Evolutionary conservation across 2,329 filamentous ascomycete species (phyloP), one percentile per base, ranked within the genome.

Genomic region (Aspergillus quadricinctus): DNA sequence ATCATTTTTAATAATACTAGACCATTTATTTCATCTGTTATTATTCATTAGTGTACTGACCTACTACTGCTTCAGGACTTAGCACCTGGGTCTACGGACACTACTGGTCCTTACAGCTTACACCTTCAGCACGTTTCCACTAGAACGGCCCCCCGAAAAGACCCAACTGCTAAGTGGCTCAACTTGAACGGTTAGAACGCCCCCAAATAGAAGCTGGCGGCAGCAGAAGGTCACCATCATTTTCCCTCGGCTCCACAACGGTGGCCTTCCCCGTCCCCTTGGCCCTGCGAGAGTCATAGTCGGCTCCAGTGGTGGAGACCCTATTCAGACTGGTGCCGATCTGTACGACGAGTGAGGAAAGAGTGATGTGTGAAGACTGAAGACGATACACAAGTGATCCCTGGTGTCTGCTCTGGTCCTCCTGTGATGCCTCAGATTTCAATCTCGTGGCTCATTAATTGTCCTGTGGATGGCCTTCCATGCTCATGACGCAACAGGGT

Each of bases 201-300:
- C 45, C 21, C 28, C 31, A 58, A 66, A 62, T 64, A 64, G 65
- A 66, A 68, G 61, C 58, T 63, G 66, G 61, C 65, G 62, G 66
- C 68, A 66, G 66, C 63, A 71, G 67, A 72, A 67, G 69, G 62
- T 59, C 65, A 64, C 66, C 63, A 62, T 67, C 64, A 68, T 63
- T 43, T 60, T 61, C 52, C 50, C 49, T 51, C 60, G 67, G 67
- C 64, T 70, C 69, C 67, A 70, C 69, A 69, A 64, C 66, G 62
- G 62, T 70, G 62, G 63, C 50, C 55, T 63, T 66, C 64, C 61
- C 67, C 67, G 66, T 69, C 62, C 64, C 61, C 56, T 57, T 65
- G 63, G 58, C 63, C 60, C 53, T 64, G 60, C 54, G 58, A 64
- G 57, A 57, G 52, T 55, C 50, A 37, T n/a, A n/a, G n/a, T n/a